A percentile compares a stretch with the other conserved stretches of the same genome.
phyloP scores from a whole-genome alignment of 805 yeast species.

The Kodamaea kaohsiungensis region DNA sequence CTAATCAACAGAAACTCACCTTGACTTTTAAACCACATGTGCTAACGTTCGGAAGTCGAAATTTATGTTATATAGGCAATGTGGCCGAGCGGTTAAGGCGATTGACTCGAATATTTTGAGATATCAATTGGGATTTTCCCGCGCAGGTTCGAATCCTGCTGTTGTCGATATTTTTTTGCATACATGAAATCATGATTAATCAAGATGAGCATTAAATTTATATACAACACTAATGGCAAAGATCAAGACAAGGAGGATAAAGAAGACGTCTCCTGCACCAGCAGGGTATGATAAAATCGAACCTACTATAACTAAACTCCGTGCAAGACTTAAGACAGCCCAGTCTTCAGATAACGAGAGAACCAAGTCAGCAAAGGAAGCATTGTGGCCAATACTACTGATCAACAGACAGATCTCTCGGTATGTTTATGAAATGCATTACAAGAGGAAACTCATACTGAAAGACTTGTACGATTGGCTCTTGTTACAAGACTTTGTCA shows the following conservation, averaged over 20 bases:
- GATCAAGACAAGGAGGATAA: slow-evolving; percentile 6
- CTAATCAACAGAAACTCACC: too few species aligned
- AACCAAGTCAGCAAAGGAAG: slow-evolving; percentile 49
- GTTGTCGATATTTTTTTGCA: slow-evolving; percentile 48
- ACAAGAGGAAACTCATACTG: slow-evolving; percentile 67
- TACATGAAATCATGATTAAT: slow-evolving; percentile 1
- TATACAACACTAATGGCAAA: not conserved
- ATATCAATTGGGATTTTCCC: slow-evolving; percentile 37
- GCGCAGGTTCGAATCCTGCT: slow-evolving; percentile 66
- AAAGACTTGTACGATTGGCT: slow-evolving; percentile 73
- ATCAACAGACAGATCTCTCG: slow-evolving; percentile 75
- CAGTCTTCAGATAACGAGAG: slow-evolving; percentile 29
- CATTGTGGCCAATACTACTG: slow-evolving; percentile 68
- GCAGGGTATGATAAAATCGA: slow-evolving; percentile 70
- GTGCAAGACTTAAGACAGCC: slow-evolving; percentile 54
- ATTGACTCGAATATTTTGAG: slow-evolving; percentile 17
- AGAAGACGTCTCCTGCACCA: slow-evolving; percentile 50
- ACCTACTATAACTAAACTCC: slow-evolving; percentile 64
- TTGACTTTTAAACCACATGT: too few species aligned
- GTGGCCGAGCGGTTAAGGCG: slow-evolving; percentile 20
- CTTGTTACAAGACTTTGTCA: slow-evolving; percentile 63
- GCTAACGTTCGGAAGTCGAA: too few species aligned
- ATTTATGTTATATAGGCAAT: slow-evolving; percentile 9
- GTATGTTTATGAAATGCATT: slow-evolving; percentile 72
- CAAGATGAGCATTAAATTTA: not conserved